Evolutionary conservation across 441 rosid species (phyloP), one percentile per base, ranked within the genome.

Genomic region (Capsella rubella): DNA sequence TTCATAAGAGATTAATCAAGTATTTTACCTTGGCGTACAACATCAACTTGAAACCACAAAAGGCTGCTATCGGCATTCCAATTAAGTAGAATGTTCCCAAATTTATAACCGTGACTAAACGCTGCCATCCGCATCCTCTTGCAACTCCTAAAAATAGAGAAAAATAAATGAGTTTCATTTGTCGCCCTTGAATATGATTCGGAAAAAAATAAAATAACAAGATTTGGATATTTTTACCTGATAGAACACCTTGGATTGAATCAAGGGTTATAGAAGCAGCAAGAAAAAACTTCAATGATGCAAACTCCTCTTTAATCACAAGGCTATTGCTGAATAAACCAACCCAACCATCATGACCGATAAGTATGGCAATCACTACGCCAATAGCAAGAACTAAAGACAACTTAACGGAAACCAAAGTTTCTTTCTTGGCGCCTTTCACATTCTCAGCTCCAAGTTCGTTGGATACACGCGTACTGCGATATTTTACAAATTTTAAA

Each of bases 61-160:
- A 28, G 8, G 31, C 66, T 0, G 89, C 85, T 27, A 85, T 47
- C 1, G 90, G 90, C 84, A 87, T 74, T 37, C 90, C 93, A 31
- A 92, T 74, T 1, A 74, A 15, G 71, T 81, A 87, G 35, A 84
- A 87, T 21, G 86, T 78, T 16, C 70, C 85, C 45, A 91, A 64
- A 69, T 91, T 88, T 27, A 63, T 85, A 63, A 64, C 67, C 7
- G 79, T 77, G 14, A 80, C 91, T 61, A 86, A 39, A 2, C 64
- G 87, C 60, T 89, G 95, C 91, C 90, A 89, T 31, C 96, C 89
- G 10, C 93, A 84, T 42, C 92, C 97, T 73, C 90, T 86, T 0
- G 85, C 88, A 70, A 86, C 92, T 63, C 98, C 91, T 89, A 69
- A 5, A 71, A 34, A 54, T 27, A 37, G 2, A 2, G n/a, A 0